Percentiles rank a stretch among this genome's conserved stretches.
phyloP scores from a whole-genome alignment of 768 basidiomycete genomes.

The Auriscalpium orientale region DNA sequence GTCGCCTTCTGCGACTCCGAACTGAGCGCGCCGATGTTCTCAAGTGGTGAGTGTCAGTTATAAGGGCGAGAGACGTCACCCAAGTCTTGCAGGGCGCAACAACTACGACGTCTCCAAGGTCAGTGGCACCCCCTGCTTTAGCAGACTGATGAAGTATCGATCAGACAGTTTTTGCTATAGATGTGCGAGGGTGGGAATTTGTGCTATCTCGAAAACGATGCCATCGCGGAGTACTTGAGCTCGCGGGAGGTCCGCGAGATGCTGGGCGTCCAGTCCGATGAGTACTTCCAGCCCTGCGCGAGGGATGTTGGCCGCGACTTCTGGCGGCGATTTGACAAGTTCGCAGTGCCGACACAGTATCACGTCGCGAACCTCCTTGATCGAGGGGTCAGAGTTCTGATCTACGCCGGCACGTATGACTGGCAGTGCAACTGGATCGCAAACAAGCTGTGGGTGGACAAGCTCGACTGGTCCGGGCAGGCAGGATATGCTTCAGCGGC shows the following conservation, averaged over 20 bases:
- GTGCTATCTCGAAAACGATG: constrained; percentile 32
- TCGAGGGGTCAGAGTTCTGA: constrained; percentile 64
- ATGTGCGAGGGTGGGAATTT: constrained; percentile 23
- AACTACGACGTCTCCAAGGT: constrained; percentile 55
- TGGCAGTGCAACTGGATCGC: constrained; percentile 79
- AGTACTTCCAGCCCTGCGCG: constrained; percentile 55
- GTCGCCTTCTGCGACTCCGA: constrained; percentile 55
- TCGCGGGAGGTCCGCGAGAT: constrained; percentile 32
- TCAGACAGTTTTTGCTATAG: constrained; percentile 1
- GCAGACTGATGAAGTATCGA: background rate
- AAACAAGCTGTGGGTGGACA: constrained; percentile 70
- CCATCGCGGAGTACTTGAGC: constrained; percentile 42
- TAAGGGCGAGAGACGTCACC: too few species aligned
- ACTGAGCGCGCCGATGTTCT: constrained; percentile 36
- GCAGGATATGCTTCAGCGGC: constrained; percentile 39
- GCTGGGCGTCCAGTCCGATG: constrained; percentile 38
- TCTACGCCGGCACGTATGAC: constrained; percentile 70
- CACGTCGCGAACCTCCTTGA: constrained; percentile 68
- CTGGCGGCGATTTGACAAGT: constrained; percentile 37
- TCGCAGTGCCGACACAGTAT: constrained; percentile 46
- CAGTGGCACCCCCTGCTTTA: background rate
- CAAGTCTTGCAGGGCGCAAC: constrained; percentile 31
- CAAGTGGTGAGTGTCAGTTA: constrained; percentile 22
- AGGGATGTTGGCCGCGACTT: constrained; percentile 35
- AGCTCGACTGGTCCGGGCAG: constrained; percentile 64